A percentile compares a stretch with the other conserved stretches of the same genome.
Conservation (phyloP, 495 filamentous ascomycete species). For the Pseudevernia furfuracea region DNA sequence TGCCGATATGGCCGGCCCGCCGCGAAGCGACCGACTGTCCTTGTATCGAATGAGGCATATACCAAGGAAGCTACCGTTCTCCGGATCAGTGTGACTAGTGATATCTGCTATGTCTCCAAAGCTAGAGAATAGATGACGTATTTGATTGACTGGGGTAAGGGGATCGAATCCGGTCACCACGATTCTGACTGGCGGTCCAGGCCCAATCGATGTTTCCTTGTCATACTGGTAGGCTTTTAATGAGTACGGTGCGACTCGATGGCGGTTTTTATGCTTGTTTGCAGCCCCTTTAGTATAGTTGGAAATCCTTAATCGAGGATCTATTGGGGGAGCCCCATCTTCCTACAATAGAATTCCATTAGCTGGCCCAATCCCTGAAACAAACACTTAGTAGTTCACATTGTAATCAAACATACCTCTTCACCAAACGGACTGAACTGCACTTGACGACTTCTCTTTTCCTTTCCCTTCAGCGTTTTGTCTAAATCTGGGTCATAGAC, state of each 20-base stretch:
- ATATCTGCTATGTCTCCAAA: conserved; percentile 86
- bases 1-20: conserved; percentile 50
- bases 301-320: conserved; percentile 65
- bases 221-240: conserved; percentile 74
- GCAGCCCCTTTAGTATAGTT: conserved; percentile 49
- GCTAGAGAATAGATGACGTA: conserved; percentile 71
- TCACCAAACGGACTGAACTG: conserved; percentile 63
- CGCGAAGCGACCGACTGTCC: conserved; percentile 54
- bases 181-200: conserved; percentile 80
- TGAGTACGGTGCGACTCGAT: conserved; percentile 70
- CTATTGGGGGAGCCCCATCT: conserved; percentile 59
- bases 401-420: conserved; percentile 33
- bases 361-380: conserved; percentile 3
- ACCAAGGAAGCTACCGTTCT: conserved; percentile 85
- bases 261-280: conserved; percentile 64
- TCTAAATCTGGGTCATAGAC: conserved; percentile 71
- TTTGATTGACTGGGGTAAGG: conserved; percentile 66
- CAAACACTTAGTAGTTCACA: neutral
- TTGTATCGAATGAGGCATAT: conserved; percentile 86
- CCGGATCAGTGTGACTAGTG: conserved; percentile 84
- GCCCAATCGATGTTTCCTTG: conserved; percentile 69
- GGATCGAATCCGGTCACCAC: conserved; percentile 93
- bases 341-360: conserved; percentile 42
- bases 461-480: conserved; percentile 53
- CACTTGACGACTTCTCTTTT: conserved; percentile 48